Conservation (phyloP, 2,329 filamentous ascomycete species). For the Periconia macrospinosa region DNA sequence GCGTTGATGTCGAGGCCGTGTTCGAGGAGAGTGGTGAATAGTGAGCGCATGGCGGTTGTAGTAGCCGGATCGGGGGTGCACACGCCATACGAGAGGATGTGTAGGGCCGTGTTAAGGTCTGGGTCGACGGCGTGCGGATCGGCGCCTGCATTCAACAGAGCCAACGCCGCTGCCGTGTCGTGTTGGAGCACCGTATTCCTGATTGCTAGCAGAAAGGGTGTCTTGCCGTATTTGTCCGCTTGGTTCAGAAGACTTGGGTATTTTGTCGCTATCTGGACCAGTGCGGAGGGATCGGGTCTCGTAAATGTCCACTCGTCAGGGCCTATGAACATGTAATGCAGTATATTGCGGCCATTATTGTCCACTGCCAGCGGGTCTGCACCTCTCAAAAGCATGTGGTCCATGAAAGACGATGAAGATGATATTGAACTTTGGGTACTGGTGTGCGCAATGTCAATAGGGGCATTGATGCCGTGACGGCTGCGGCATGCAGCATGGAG, state of each 20-base stretch:
- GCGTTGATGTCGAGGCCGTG: slow-evolving; percentile 16
- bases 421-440: neutral
- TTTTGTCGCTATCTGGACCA: neutral
- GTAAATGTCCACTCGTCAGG: neutral
- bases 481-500: slow-evolving; percentile 6
- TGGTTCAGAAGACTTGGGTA: slow-evolving; percentile 8
- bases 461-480: neutral
- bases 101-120: slow-evolving; percentile 12
- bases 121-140: slow-evolving; percentile 6
- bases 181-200: slow-evolving; percentile 1
- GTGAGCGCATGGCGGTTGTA: neutral
- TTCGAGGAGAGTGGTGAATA: slow-evolving; percentile 7
- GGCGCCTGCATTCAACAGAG: slow-evolving; percentile 9
- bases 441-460: slow-evolving; percentile 3
- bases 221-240: slow-evolving; percentile 7
- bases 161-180: slow-evolving; percentile 1
- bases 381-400: slow-evolving; percentile 3
- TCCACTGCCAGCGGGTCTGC: slow-evolving; percentile 8
- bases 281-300: neutral
- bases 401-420: neutral
- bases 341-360: slow-evolving; percentile 7
- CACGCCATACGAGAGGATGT: slow-evolving; percentile 9
- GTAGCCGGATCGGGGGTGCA: neutral
- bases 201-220: slow-evolving; percentile 9
- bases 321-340: slow-evolving; percentile 12